Conservation (phyloP, 2,329 filamentous ascomycete species). For the Neonectria magnoliae region DNA sequence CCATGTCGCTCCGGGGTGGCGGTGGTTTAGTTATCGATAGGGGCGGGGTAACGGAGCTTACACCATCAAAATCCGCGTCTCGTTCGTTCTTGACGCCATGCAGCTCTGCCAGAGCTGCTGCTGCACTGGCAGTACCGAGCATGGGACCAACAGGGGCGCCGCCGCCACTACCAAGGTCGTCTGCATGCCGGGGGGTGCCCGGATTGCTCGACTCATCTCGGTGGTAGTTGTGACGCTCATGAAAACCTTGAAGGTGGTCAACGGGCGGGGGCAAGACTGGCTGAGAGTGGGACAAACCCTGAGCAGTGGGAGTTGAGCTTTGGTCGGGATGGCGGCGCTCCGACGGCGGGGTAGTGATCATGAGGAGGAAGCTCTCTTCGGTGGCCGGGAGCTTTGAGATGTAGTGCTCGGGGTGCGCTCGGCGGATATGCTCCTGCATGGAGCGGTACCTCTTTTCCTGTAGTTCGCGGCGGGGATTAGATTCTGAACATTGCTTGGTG, state of each 20-base stretch:
- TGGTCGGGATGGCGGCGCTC: slow-evolving; percentile 66
- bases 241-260: slow-evolving; percentile 43
- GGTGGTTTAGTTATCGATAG: slow-evolving; percentile 39
- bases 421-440: slow-evolving; percentile 99
- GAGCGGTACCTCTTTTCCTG: slow-evolving; percentile 97
- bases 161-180: slow-evolving; percentile 72
- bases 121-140: slow-evolving; percentile 75
- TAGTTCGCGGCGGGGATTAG: slow-evolving; percentile 42
- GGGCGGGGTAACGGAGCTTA: slow-evolving; percentile 57
- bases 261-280: slow-evolving; percentile 28
- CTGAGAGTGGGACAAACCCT: slow-evolving; percentile 44
- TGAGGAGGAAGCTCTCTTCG: slow-evolving; percentile 95
- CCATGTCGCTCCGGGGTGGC: slow-evolving; percentile 18
- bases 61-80: slow-evolving; percentile 82
- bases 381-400: slow-evolving; percentile 97
- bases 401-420: slow-evolving; percentile 96
- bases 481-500: slow-evolving; percentile 31
- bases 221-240: slow-evolving; percentile 67
- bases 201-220: slow-evolving; percentile 73
- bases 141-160: slow-evolving; percentile 44
- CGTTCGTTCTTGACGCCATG: slow-evolving; percentile 78
- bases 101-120: slow-evolving; percentile 87
- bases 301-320: slow-evolving; percentile 45
- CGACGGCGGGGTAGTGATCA: slow-evolving; percentile 90
- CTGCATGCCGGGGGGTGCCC: slow-evolving; percentile 74